Evolutionary conservation across 306 rosid genomes (phyloP).

Genomic region (Casuarina glauca): DNA sequence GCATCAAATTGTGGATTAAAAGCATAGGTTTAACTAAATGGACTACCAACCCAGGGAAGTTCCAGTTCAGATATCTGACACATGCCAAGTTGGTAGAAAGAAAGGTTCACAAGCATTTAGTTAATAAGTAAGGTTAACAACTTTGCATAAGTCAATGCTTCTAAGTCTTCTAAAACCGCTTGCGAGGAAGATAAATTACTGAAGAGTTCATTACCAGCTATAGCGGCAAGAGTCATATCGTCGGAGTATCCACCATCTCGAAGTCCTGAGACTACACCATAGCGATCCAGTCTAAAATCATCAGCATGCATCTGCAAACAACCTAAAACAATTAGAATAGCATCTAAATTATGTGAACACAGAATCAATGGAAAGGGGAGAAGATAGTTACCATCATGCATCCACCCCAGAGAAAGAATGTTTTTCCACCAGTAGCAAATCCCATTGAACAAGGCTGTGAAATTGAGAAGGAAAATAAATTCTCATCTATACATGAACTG

Average conservation of each 20-base stretch:
- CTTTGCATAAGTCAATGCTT: conserved; percentile 10
- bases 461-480: conserved; percentile 11
- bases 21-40: background rate
- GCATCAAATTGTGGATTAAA: background rate
- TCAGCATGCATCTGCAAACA: conserved; percentile 91
- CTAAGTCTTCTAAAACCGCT: background rate
- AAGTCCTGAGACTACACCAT: conserved; percentile 84
- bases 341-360: conserved; percentile 9
- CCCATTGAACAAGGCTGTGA: conserved; percentile 99
- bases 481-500: conserved; percentile 12
- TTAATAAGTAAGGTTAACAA: background rate
- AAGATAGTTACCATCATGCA: conserved; percentile 96
- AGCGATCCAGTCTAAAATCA: conserved; percentile 75
- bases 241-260: conserved; percentile 95
- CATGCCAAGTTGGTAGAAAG: background rate
- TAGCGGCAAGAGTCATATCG: conserved; percentile 98
- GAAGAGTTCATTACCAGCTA: conserved; percentile 58
- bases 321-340: conserved; percentile 30
- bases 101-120: background rate
- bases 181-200: background rate
- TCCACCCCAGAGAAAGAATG: conserved; percentile 99
- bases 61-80: background rate
- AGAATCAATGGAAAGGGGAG: conserved; percentile 18
- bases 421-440: conserved; percentile 98
- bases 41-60: background rate